A percentile compares a stretch with the other conserved stretches of the same genome.
Evolutionary conservation across 257 asterid species (phyloP).

Genomic region (Sherardia arvensis): DNA sequence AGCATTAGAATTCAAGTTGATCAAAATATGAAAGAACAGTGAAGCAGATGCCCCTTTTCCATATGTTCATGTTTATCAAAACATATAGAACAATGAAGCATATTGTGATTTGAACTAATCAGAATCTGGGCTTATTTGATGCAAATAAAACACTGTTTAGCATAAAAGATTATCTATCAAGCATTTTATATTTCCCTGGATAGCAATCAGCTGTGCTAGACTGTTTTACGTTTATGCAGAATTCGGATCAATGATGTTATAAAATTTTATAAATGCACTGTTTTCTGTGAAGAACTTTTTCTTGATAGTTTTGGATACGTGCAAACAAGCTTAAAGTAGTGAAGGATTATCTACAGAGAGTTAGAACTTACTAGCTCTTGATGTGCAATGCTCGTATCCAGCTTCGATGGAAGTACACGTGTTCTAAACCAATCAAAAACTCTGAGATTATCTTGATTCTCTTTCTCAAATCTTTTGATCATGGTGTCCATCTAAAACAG

Average conservation of each 20-base stretch:
- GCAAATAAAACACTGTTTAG: neutral
- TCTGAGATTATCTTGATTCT: constrained; percentile 38
- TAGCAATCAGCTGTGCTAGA: neutral
- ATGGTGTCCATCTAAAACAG: constrained; percentile 56
- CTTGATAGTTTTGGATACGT: neutral
- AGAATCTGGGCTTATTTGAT: neutral
- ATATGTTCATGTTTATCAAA: neutral
- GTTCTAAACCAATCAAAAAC: constrained; percentile 81
- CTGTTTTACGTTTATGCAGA: neutral
- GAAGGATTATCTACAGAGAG: constrained; percentile 11
- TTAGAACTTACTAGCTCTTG: constrained; percentile 66
- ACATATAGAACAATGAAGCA: too few species aligned
- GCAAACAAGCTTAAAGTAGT: neutral
- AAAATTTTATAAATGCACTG: neutral
- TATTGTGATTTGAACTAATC: neutral
- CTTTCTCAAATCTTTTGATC: constrained; percentile 53
- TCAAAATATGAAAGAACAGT: neutral
- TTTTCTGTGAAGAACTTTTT: neutral
- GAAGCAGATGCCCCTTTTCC: neutral
- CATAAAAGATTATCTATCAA: neutral
- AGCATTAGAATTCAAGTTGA: constrained; percentile 8
- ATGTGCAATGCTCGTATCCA: constrained; percentile 74
- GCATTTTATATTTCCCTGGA: neutral
- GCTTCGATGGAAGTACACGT: constrained; percentile 67
- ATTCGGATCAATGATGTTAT: neutral